phyloP scores from a whole-genome alignment of 768 basidiomycete genomes.

The Mycena pura region DNA sequence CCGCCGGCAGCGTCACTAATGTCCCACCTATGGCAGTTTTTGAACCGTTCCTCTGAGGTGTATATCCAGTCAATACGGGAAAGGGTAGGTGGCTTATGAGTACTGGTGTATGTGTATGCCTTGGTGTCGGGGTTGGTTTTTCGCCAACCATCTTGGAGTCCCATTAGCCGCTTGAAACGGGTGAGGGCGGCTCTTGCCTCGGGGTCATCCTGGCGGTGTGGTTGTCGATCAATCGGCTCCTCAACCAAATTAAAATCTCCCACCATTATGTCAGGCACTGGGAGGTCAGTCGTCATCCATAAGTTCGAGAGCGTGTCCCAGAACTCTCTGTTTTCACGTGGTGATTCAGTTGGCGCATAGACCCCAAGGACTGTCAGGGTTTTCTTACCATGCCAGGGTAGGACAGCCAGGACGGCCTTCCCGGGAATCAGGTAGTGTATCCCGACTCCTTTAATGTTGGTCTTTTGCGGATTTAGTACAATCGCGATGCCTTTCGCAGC shows the following conservation, averaged over 20 bases:
- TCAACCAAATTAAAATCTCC: conserved; percentile 4
- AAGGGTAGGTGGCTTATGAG: neutral
- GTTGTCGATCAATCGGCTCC: conserved; percentile 1
- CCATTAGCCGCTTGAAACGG: neutral
- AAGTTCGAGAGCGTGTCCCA: neutral
- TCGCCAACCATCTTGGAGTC: conserved; percentile 7
- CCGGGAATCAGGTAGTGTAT: conserved; percentile 9
- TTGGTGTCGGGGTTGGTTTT: neutral
- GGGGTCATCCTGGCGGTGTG: neutral
- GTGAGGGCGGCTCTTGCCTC: neutral
- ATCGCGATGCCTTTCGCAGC: conserved; percentile 11
- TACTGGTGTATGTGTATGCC: conserved; percentile 11
- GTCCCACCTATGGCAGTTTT: conserved; percentile 3
- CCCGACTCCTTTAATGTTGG: neutral
- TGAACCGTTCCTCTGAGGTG: neutral
- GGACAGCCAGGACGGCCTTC: neutral
- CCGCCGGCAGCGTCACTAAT: conserved; percentile 1
- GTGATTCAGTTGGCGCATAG: conserved; percentile 6
- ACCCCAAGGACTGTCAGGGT: conserved; percentile 12
- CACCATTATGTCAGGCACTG: neutral
- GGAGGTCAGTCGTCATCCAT: neutral
- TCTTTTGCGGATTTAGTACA: conserved; percentile 18
- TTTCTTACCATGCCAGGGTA: conserved; percentile 3
- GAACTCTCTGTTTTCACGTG: neutral
- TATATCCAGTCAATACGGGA: conserved; percentile 22